These are phyloP conservation scores for Dactylorhiza incarnata DNA, from an alignment of 106 monocot species.

Conservation along the genomic window DNA sequence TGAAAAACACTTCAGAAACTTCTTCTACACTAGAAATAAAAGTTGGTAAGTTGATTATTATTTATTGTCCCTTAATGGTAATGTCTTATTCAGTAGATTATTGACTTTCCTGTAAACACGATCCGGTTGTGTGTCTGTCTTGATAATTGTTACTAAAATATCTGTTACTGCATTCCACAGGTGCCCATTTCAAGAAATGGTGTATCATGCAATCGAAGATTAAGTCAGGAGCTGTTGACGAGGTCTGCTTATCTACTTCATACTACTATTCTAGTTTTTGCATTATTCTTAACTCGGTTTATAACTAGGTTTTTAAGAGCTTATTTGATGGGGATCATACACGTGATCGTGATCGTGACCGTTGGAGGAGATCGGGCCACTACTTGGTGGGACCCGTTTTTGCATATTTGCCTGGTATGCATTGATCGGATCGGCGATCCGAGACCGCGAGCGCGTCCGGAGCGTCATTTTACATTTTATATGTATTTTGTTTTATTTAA, in stretches of 20 bases:
- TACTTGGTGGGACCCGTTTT: too few species aligned
- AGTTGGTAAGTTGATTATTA: slow-evolving; percentile 51
- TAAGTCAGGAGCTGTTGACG: slow-evolving; percentile 83
- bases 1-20: slow-evolving; percentile 42
- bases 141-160: background rate
- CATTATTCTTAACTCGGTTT: background rate
- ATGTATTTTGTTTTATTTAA: too few species aligned
- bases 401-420: too few species aligned
- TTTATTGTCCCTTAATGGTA: background rate
- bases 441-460: too few species aligned
- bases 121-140: background rate
- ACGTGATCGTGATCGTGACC: too few species aligned
- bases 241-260: slow-evolving; percentile 36
- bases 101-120: background rate
- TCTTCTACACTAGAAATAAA: slow-evolving; percentile 64
- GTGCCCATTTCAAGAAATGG: slow-evolving; percentile 99
- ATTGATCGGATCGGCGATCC: too few species aligned
- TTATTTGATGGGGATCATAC: too few species aligned
- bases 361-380: too few species aligned
- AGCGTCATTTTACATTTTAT: too few species aligned
- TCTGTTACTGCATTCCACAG: slow-evolving; percentile 24
- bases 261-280: background rate
- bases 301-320: background rate
- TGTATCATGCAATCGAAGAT: slow-evolving; percentile 99
- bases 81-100: background rate